Percentiles rank a stretch among this genome's conserved stretches.
These are phyloP conservation scores for Citrus unshiu DNA, from an alignment of 345 rosid genomes.

Conservation along the genomic window DNA sequence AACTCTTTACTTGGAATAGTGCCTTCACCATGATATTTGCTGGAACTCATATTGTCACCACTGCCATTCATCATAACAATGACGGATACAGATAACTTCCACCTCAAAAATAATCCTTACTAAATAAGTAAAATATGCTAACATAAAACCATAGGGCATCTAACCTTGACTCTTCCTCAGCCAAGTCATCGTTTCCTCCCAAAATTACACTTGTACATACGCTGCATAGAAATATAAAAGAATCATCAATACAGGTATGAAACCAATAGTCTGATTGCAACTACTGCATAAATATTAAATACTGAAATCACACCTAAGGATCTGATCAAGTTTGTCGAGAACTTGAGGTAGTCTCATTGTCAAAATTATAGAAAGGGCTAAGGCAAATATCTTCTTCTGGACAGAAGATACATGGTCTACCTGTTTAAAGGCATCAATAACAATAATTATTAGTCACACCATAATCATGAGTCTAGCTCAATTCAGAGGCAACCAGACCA, in stretches of 20 bases:
- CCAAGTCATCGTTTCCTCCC: constrained; percentile 62
- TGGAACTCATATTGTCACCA: constrained; percentile 57
- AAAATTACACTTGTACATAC: constrained; percentile 81
- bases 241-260: neutral
- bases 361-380: constrained; percentile 86
- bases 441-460: neutral
- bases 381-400: constrained; percentile 75
- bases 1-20: constrained; percentile 70
- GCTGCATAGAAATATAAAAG: constrained; percentile 35
- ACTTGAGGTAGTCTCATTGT: constrained; percentile 92
- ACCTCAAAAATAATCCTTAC: neutral
- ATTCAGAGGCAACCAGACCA: neutral
- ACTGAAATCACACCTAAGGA: constrained; percentile 55
- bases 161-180: constrained; percentile 88
- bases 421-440: constrained; percentile 36
- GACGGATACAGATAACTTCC: neutral
- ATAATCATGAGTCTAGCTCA: constrained; percentile 10
- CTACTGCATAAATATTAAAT: neutral
- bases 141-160: neutral
- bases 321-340: constrained; percentile 86
- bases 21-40: constrained; percentile 60
- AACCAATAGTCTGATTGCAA: neutral
- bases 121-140: neutral
- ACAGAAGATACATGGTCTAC: constrained; percentile 67
- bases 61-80: constrained; percentile 35